Evolutionary conservation across 106 monocot species (phyloP).

Genomic region (Dendrobium officinale): DNA sequence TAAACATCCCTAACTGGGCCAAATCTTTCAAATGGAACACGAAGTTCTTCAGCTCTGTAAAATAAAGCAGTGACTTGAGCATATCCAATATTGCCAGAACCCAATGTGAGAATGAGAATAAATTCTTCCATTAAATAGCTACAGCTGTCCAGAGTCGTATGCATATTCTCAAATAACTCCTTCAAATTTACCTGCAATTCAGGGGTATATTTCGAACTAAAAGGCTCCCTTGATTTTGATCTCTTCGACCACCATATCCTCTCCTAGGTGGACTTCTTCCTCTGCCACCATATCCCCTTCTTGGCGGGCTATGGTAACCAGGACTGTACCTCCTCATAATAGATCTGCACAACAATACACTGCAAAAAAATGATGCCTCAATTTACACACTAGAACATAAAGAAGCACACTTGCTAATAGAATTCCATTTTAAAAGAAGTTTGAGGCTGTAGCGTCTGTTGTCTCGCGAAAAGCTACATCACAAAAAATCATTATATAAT

Average conservation of each 20-base stretch:
- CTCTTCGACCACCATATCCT: constrained; percentile 47
- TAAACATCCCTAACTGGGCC: constrained; percentile 69
- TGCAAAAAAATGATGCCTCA: neutral
- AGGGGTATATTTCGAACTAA: constrained; percentile 86
- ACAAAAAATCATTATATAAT: neutral
- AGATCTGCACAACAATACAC: neutral
- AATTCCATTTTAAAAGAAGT: neutral
- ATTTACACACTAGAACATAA: neutral
- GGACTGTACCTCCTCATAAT: constrained; percentile 6
- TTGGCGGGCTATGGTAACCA: constrained; percentile 50
- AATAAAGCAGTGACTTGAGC: neutral
- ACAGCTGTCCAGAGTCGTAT: neutral
- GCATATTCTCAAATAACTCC: neutral
- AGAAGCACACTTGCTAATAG: neutral
- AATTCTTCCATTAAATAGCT: neutral
- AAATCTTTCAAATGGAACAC: constrained; percentile 58
- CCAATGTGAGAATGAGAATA: neutral
- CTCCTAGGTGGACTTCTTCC: constrained; percentile 74
- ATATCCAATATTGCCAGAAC: neutral
- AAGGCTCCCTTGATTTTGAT: constrained; percentile 46
- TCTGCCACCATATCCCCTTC: constrained; percentile 70
- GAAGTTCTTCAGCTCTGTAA: constrained; percentile 58
- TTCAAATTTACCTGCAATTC: constrained; percentile 48
- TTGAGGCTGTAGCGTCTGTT: neutral
- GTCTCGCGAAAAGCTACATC: neutral